A percentile compares a stretch with the other conserved stretches of the same genome.
Conservation (phyloP, 2,329 filamentous ascomycete genomes). For the Pseudogymnoascus sp. region DNA sequence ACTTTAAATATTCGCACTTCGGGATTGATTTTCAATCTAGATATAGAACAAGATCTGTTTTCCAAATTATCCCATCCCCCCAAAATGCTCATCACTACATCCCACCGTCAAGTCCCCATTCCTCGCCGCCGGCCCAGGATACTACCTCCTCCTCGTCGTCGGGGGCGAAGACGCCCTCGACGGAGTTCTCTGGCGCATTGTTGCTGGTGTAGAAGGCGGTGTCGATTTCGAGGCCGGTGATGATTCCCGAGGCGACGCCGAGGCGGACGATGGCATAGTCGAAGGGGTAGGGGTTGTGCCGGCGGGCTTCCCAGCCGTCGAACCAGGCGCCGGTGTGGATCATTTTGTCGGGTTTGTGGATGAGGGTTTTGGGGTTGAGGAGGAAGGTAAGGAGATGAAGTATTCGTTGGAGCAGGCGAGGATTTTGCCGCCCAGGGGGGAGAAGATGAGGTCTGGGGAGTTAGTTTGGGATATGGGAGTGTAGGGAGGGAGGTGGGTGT, state of each 20-base stretch:
- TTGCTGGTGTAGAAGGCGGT: conserved; percentile 77
- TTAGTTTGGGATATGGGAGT: conserved; percentile 12
- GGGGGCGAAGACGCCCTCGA: conserved; percentile 64
- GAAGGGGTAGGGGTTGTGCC: conserved; percentile 55
- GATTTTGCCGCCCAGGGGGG: conserved; percentile 52
- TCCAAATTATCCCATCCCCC: conserved; percentile 50
- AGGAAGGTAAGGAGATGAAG: conserved; percentile 58
- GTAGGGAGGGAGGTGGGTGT: not conserved
- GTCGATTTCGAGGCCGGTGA: conserved; percentile 70
- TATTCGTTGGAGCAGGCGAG: conserved; percentile 59
- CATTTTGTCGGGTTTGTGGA: conserved; percentile 58
- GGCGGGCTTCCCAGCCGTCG: conserved; percentile 61
- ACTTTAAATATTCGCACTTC: not conserved
- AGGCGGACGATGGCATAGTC: conserved; percentile 61
- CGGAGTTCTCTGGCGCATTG: conserved; percentile 69
- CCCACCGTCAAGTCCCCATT: conserved; percentile 69
- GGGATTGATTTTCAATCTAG: not conserved
- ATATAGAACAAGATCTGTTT: not conserved
- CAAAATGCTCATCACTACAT: conserved; percentile 79
- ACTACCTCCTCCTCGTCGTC: conserved; percentile 54
- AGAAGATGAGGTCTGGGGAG: conserved; percentile 50
- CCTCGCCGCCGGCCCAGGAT: conserved; percentile 58
- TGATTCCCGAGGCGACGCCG: conserved; percentile 60
- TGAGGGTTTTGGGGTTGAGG: conserved; percentile 53
- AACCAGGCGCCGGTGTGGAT: conserved; percentile 63